Evolutionary conservation across 495 filamentous ascomycete species (phyloP), one percentile per base, ranked within the genome.

Genomic region (Penicillium pulvis): DNA sequence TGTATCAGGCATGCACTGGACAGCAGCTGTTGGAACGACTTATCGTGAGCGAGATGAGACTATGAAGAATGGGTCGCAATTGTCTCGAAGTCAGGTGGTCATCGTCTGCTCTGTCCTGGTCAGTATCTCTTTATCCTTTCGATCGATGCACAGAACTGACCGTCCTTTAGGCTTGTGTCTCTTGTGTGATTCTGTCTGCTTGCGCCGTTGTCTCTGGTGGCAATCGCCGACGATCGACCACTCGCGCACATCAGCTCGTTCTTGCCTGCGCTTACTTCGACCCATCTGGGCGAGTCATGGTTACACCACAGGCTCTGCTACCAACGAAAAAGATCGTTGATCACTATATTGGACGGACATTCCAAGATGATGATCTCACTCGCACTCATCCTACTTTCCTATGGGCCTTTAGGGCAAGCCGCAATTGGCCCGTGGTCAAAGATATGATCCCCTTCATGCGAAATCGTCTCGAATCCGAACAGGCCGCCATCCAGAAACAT

Each of bases 1-100:
- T 36, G 90, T 93, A 3, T 90, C 85, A 19, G 90, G 89, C 3
- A 94, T 96, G 91, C 91, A 96, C 66, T 97, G 91, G 90, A 86
- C 86, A 17, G 91, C 90, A 14, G 80, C 87, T 3, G 73, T 85
- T 14, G 91, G 92, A 7, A 93, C 90, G 1, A 51, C 65, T 4
- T 94, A 92, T 66, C 73, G 67, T n/a, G 60, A 68, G 81, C 65
- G 73, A 67, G 59, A 68, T 63, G 26, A 63, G 31, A 56, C 61
- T 43, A 41, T 67, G 23, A 24, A 41, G 68, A 53, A 75, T 56
- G 58, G 58, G 24, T 51, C 68, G 12, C 75, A 75, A 28, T 53
- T 79, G 19, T 81, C 83, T 17, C 78, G 85, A 58, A 83, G 79
- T 51, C 81, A 79, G 46, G 84, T 81, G 14, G 78, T 89, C 10